Percentiles rank a stretch among this genome's conserved stretches.
Evolutionary conservation across 768 basidiomycete genomes (phyloP).

Genomic region (Russula griseocarnosa): DNA sequence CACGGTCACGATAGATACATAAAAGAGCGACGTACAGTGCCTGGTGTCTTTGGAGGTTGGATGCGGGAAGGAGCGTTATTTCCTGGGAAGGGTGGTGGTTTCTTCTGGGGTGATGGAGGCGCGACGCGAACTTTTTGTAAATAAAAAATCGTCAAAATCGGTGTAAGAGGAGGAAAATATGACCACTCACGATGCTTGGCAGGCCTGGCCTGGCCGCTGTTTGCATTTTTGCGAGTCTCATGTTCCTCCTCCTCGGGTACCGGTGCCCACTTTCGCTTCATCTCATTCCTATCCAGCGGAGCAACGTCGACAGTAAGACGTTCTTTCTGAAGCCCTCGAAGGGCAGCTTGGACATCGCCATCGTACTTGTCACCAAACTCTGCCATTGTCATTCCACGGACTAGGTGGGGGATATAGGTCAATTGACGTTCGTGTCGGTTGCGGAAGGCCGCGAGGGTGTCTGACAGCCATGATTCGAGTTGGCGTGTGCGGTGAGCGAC

Average conservation of each 20-base stretch:
- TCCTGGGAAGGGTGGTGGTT: conserved; percentile 37
- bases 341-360: conserved; percentile 67
- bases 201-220: conserved; percentile 25
- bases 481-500: conserved; percentile 72
- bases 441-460: conserved; percentile 68
- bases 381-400: conserved; percentile 66
- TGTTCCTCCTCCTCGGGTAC: conserved; percentile 56
- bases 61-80: conserved; percentile 24
- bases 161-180: not conserved
- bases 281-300: conserved; percentile 58
- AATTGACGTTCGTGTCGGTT: conserved; percentile 73
- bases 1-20: not conserved
- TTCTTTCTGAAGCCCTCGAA: conserved; percentile 66
- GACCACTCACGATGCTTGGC: conserved; percentile 31
- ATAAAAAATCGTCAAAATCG: not conserved
- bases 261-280: conserved; percentile 76
- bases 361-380: conserved; percentile 77
- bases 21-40: conserved; percentile 30
- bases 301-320: conserved; percentile 49
- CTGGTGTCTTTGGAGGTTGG: conserved; percentile 33
- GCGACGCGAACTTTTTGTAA: conserved; percentile 48
- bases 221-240: conserved; percentile 34
- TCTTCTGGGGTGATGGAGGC: conserved; percentile 51
- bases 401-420: conserved; percentile 68
- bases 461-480: conserved; percentile 70